These are phyloP conservation scores for Esteya vermicola DNA, from an alignment of 2,329 filamentous ascomycete species.

Conservation along the genomic window DNA sequence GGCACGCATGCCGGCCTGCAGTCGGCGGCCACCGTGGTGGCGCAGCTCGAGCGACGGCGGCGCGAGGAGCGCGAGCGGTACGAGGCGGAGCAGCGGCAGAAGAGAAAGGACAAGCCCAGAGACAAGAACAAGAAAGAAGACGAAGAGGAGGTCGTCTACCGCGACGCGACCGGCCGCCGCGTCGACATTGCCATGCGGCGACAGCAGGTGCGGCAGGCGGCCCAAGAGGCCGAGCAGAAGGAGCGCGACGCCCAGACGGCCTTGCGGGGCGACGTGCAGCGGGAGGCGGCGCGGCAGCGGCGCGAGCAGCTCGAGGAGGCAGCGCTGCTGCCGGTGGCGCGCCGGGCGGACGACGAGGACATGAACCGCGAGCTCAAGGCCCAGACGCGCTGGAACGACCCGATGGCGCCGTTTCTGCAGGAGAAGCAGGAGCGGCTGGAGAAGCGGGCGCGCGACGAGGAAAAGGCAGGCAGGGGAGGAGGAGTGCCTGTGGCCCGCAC, in stretches of 20 bases:
- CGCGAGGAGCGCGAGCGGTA: conserved; percentile 18
- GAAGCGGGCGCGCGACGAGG: no score
- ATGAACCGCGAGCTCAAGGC: conserved; percentile 75
- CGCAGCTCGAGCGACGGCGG: conserved; percentile 46
- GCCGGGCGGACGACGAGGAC: conserved; percentile 69
- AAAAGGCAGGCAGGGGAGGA: no score
- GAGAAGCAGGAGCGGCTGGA: conserved; percentile 19
- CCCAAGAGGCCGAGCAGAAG: conserved; percentile 55
- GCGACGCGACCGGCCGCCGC: conserved; percentile 85
- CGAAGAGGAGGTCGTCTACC: conserved; percentile 79
- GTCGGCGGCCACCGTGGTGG: conserved; percentile 63
- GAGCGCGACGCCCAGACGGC: conserved; percentile 53
- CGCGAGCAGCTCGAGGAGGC: conserved; percentile 64
- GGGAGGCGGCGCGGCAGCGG: conserved; percentile 48
- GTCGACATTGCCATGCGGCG: conserved; percentile 87
- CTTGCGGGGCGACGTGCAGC: conserved; percentile 75
- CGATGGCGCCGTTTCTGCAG: conserved; percentile 66
- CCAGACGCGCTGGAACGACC: conserved; percentile 79
- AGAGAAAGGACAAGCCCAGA: conserved; percentile 54
- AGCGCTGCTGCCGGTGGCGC: conserved; percentile 64
- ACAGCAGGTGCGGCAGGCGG: conserved; percentile 61
- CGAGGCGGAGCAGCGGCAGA: conserved; percentile 19
- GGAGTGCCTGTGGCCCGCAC: no score
- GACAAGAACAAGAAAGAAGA: conserved; percentile 23
- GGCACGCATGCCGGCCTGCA: conserved; percentile 82